Evolutionary conservation across 2,329 filamentous ascomycete species (phyloP), one percentile per base, ranked within the genome.

Genomic region (Trichoderma simmonsii): DNA sequence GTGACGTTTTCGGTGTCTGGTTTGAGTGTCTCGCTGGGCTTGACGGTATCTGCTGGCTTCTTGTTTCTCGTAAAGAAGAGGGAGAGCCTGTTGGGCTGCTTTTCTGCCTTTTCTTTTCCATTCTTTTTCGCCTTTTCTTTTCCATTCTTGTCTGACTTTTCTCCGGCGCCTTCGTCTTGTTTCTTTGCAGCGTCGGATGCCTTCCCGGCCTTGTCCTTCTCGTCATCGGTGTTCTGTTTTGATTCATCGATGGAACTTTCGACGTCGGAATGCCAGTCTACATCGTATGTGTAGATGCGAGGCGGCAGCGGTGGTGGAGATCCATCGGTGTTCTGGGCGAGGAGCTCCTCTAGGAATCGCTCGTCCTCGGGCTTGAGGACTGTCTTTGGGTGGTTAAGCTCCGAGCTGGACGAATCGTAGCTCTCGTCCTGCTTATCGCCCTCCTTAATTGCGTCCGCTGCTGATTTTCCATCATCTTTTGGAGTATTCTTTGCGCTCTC

Each of bases 291-390:
- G 76, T 84, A 85, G 73, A 84, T 79, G 73, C 84, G 85, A 64
- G 85, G 88, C 0, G 89, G 89, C 9, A 91, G 81, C 0, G 88
- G 85, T 3, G 89, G 89, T 12, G 83, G 84, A 54, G 85, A 83
- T 11, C 79, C 80, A 51, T 83, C 81, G 69, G 81, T 79, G 30
- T 79, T 74, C 36, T 68, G 74, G 39, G 83, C 81, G 14, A 90
- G 85, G 60, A 91, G 83, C 48, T 83, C 83, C 77, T 86, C 83
- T 60, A 91, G 83, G 79, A 90, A 91, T 21, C 81, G 79, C 79
- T 90, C 87, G 78, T 91, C 88, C 51, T 88, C 87, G 57, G 82
- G 81, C 73, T 86, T 82, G 59, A 91, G 83, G 34, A 91, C 81
- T 1, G 86, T 86, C 61, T 79, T 79, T n/a, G 74, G 62, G 4